Percentiles rank a stretch among this genome's conserved stretches.
These are phyloP conservation scores for Heterobasidion annosum DNA, from an alignment of 1,284 basidiomycete genomes.

Conservation along the genomic window DNA sequence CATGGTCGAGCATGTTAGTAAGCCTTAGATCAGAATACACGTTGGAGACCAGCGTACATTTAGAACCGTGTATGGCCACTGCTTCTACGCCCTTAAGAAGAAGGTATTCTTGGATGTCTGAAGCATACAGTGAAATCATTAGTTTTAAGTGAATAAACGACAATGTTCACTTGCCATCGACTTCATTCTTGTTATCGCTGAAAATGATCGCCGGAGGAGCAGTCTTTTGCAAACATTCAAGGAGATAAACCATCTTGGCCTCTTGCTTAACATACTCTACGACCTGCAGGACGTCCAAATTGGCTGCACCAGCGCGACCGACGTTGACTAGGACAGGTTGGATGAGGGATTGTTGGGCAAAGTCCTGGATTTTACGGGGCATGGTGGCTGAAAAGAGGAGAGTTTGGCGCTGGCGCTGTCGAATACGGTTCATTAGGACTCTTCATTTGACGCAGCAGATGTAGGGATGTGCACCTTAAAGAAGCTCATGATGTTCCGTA, in stretches of 20 bases:
- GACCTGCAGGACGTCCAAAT: conserved; percentile 93
- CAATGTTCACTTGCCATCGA: conserved; percentile 62
- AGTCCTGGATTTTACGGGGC: conserved; percentile 98
- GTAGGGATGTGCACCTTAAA: conserved; percentile 63
- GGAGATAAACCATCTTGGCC: conserved; percentile 97
- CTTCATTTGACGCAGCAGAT: background rate
- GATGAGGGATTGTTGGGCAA: conserved; percentile 92
- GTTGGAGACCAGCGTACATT: conserved; percentile 49
- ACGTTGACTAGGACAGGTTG: conserved; percentile 94
- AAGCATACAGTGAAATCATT: background rate
- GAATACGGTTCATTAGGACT: conserved; percentile 10
- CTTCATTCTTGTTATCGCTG: conserved; percentile 99
- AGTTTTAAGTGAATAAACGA: background rate
- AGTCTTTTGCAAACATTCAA: conserved; percentile 98
- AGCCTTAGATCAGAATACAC: background rate
- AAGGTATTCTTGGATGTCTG: conserved; percentile 97
- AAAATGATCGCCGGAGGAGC: conserved; percentile 98
- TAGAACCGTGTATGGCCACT: conserved; percentile 97
- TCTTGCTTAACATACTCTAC: conserved; percentile 99
- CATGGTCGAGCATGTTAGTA: background rate
- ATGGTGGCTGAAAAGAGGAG: conserved; percentile 97
- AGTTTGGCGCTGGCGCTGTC: conserved; percentile 90
- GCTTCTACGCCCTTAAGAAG: conserved; percentile 96
- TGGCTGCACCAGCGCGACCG: conserved; percentile 95
- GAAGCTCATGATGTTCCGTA: conserved; percentile 97